phyloP scores from a whole-genome alignment of 192 early-diverging fungal species.

The Coemansia javaensis region DNA sequence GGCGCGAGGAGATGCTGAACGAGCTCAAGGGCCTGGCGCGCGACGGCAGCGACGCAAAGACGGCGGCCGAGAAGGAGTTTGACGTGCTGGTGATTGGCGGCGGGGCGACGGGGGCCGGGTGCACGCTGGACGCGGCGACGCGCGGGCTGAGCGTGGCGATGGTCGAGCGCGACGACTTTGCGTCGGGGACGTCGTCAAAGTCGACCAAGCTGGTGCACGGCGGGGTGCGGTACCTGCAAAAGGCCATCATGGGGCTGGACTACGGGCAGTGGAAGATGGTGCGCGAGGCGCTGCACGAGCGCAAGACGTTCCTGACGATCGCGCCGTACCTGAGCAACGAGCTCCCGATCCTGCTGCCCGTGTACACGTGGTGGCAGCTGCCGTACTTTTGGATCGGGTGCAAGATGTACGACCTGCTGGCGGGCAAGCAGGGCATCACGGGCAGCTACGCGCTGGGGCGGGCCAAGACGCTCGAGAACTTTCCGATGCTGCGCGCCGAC shows the following conservation, averaged over 20 bases:
- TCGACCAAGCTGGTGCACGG: constrained; percentile 97
- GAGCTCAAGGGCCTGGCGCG: constrained; percentile 53
- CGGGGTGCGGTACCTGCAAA: constrained; percentile 94
- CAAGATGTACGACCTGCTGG: constrained; percentile 88
- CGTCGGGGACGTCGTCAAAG: constrained; percentile 83
- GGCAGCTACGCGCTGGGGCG: constrained; percentile 81
- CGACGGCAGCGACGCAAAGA: constrained; percentile 42
- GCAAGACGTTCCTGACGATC: constrained; percentile 87
- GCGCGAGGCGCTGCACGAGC: constrained; percentile 91
- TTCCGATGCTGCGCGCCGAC: constrained; percentile 91
- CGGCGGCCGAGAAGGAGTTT: constrained; percentile 51
- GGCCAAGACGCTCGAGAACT: constrained; percentile 83
- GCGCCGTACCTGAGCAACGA: constrained; percentile 93
- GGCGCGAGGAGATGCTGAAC: constrained; percentile 66
- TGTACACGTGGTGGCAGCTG: constrained; percentile 95
- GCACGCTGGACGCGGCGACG: constrained; percentile 89
- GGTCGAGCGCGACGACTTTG: constrained; percentile 95
- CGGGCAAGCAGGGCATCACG: constrained; percentile 76
- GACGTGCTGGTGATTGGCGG: constrained; percentile 92
- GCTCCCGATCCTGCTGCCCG: constrained; percentile 91
- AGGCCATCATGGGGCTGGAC: constrained; percentile 90
- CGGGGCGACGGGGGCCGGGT: constrained; percentile 91
- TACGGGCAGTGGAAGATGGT: constrained; percentile 97
- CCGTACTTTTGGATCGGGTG: constrained; percentile 95
- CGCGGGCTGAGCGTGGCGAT: constrained; percentile 88